Percentiles rank a stretch among this genome's conserved stretches.
phyloP scores from a whole-genome alignment of 148 eudicot species.

The Spergularia bocconei region DNA sequence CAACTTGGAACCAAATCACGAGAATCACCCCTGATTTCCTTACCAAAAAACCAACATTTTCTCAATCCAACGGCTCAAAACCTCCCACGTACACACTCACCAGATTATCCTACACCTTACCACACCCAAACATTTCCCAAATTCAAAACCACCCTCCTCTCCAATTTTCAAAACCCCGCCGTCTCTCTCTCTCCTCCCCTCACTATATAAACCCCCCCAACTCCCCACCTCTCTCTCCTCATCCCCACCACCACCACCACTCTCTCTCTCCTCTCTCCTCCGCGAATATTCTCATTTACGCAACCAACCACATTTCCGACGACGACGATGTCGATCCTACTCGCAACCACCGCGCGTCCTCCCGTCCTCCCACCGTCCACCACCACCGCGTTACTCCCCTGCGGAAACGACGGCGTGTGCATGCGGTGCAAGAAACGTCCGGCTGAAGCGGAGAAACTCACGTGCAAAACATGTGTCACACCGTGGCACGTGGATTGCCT shows the following conservation, averaged over 20 bases:
- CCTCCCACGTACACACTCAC: not conserved
- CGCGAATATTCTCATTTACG: not conserved
- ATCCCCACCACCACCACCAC: not conserved
- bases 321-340: constrained; percentile 19
- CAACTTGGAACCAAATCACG: not conserved
- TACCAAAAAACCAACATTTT: not conserved
- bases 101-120: not conserved
- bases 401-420: constrained; percentile 68
- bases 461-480: constrained; percentile 61
- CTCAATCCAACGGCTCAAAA: not conserved
- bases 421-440: constrained; percentile 61
- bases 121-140: constrained; percentile 13
- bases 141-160: constrained; percentile 32
- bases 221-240: not conserved
- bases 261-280: not conserved
- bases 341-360: constrained; percentile 32
- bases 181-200: constrained; percentile 20
- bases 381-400: constrained; percentile 44
- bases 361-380: constrained; percentile 39
- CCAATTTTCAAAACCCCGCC: constrained; percentile 40
- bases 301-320: not conserved
- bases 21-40: not conserved
- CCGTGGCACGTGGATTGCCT: constrained; percentile 84
- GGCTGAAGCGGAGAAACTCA: constrained; percentile 38
- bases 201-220: not conserved